Evolutionary conservation across 805 yeast species (phyloP).

Genomic region (Vanderwaltozyma yarrowii): DNA sequence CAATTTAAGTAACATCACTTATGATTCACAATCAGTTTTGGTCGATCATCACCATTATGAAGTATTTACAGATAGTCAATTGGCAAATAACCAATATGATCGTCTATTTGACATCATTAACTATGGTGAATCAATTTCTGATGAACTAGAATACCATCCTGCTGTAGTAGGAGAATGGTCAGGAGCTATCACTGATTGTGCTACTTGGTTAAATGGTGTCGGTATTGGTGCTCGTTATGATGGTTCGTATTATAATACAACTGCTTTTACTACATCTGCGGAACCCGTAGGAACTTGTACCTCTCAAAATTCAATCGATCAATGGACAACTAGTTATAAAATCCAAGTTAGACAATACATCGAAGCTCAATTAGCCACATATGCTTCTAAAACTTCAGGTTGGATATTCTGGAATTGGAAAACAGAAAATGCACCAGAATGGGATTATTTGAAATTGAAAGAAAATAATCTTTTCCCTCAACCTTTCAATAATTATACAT

Average conservation of each 20-base stretch:
- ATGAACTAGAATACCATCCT: constrained; percentile 33
- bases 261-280: constrained; percentile 2
- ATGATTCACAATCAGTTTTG: constrained; percentile 42
- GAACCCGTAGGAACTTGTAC: constrained; percentile 34
- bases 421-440: constrained; percentile 54
- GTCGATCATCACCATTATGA: constrained; percentile 90
- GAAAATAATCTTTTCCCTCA: constrained; percentile 47
- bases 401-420: constrained; percentile 68
- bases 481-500: constrained; percentile 48
- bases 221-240: constrained; percentile 58
- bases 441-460: constrained; percentile 51
- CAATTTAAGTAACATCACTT: constrained; percentile 29
- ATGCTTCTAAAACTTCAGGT: constrained; percentile 38
- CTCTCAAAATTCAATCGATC: constrained; percentile 15
- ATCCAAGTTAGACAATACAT: constrained; percentile 41
- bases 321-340: constrained; percentile 36
- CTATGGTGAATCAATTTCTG: constrained; percentile 24
- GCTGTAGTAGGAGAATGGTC: constrained; percentile 63
- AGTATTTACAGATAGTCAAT: constrained; percentile 61
- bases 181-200: constrained; percentile 63
- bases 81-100: constrained; percentile 32
- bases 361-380: constrained; percentile 52
- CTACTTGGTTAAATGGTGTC: constrained; percentile 59
- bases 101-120: constrained; percentile 26
- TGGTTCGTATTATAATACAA: constrained; percentile 32